Evolutionary conservation across 2,329 filamentous ascomycete species (phyloP).

Genomic region (Fusarium incarnatum): DNA sequence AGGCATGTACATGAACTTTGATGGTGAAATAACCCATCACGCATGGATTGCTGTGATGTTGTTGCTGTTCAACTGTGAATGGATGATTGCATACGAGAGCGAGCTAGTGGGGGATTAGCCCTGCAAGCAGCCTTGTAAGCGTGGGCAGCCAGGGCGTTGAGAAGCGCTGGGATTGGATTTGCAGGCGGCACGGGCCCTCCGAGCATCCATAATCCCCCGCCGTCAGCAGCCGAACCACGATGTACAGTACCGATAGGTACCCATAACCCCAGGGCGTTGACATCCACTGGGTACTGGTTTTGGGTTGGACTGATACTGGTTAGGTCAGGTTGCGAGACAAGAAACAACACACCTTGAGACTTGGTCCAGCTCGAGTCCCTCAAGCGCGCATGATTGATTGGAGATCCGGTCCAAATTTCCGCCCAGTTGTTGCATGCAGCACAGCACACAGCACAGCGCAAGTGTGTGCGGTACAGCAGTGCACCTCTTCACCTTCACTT

Average conservation of each 20-base stretch:
- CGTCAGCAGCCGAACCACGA: slow-evolving; percentile 12
- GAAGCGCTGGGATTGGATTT: slow-evolving; percentile 28
- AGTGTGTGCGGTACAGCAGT: neutral
- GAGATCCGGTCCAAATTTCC: slow-evolving; percentile 38
- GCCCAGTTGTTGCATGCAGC: slow-evolving; percentile 13
- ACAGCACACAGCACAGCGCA: neutral
- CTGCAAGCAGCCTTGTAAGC: slow-evolving; percentile 32
- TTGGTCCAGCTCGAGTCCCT: slow-evolving; percentile 12
- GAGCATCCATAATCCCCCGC: slow-evolving; percentile 6
- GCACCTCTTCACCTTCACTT: slow-evolving; percentile 11
- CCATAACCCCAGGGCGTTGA: slow-evolving; percentile 24
- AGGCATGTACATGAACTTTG: slow-evolving; percentile 9
- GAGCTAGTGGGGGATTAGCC: slow-evolving; percentile 33
- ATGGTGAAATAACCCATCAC: neutral
- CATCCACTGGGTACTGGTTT: slow-evolving; percentile 2
- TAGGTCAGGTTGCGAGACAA: slow-evolving; percentile 32
- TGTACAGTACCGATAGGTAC: neutral
- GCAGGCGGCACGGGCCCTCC: slow-evolving; percentile 30
- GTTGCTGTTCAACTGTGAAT: slow-evolving; percentile 19
- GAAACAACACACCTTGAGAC: slow-evolving; percentile 26
- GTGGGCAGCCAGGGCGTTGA: slow-evolving; percentile 27
- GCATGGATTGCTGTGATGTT: slow-evolving; percentile 20
- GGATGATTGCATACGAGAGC: neutral
- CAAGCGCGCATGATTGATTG: slow-evolving; percentile 38
- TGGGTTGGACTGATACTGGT: slow-evolving; percentile 11